Evolutionary conservation across 495 filamentous ascomycete genomes (phyloP).

Genomic region (Neurospora sublineolata): DNA sequence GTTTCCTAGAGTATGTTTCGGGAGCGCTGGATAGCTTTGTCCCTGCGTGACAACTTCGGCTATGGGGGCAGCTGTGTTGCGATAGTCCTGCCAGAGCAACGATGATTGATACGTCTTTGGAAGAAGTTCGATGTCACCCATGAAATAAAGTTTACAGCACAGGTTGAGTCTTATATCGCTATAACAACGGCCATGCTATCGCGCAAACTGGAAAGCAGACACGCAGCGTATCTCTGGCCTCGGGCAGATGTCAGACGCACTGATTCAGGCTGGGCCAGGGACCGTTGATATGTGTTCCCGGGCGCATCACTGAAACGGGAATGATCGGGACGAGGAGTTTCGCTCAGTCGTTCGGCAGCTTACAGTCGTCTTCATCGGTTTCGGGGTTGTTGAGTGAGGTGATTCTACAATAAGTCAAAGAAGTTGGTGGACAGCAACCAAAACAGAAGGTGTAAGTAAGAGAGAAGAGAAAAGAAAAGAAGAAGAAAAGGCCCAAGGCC

Average conservation of each 20-base stretch:
- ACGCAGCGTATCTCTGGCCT: neutral
- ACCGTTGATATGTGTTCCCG: neutral
- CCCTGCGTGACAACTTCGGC: neutral
- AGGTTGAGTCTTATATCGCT: neutral
- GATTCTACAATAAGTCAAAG: neutral
- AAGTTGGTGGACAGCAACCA: neutral
- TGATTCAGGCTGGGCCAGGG: neutral
- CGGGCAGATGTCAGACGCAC: neutral
- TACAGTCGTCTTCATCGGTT: neutral
- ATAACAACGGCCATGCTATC: neutral
- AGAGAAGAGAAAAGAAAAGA: neutral
- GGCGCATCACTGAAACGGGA: neutral
- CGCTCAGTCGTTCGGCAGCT: neutral
- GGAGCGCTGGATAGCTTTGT: neutral
- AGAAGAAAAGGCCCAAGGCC: neutral
- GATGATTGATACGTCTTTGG: neutral
- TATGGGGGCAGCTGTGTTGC: neutral
- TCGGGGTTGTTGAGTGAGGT: neutral
- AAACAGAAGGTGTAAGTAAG: neutral
- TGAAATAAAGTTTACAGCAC: neutral
- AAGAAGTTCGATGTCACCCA: neutral
- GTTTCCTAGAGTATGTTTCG: neutral
- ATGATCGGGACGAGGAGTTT: neutral
- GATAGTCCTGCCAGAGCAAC: neutral
- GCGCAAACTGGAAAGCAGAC: neutral